Conservation (phyloP, 78 protist genomes). For the Mantamonas sphyraenae region DNA sequence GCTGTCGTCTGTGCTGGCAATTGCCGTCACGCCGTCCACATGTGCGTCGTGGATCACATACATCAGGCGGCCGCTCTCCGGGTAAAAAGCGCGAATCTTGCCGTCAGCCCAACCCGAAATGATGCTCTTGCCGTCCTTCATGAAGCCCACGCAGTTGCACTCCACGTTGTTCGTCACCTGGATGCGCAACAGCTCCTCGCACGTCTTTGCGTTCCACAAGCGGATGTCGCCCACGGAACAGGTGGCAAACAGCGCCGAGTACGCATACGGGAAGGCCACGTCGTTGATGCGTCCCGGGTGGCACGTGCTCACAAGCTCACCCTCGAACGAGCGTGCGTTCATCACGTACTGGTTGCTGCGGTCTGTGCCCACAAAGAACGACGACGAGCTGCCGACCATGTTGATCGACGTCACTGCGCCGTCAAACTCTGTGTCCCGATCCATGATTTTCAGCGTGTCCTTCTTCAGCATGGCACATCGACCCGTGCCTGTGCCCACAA, state of each 20-base stretch:
- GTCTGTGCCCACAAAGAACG: constrained; percentile 17
- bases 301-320: constrained; percentile 28
- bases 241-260: constrained; percentile 54
- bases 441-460: constrained; percentile 13
- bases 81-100: constrained; percentile 61
- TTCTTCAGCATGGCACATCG: background rate
- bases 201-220: constrained; percentile 37
- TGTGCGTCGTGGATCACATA: constrained; percentile 62
- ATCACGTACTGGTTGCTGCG: background rate
- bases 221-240: constrained; percentile 38
- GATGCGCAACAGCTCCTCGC: constrained; percentile 54
- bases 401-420: constrained; percentile 27
- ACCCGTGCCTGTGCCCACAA: constrained; percentile 56
- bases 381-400: background rate
- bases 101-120: constrained; percentile 63
- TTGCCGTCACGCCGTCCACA: constrained; percentile 43
- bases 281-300: constrained; percentile 33
- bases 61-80: constrained; percentile 53
- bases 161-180: constrained; percentile 26
- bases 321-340: background rate
- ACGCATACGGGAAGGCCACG: constrained; percentile 45
- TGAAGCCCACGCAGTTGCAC: constrained; percentile 30
- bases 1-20: constrained; percentile 18
- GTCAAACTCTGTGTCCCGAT: background rate
- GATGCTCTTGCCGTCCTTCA: constrained; percentile 38